phyloP scores from a whole-genome alignment of 2,329 filamentous ascomycete genomes.

The Aureobasidium sp. region DNA sequence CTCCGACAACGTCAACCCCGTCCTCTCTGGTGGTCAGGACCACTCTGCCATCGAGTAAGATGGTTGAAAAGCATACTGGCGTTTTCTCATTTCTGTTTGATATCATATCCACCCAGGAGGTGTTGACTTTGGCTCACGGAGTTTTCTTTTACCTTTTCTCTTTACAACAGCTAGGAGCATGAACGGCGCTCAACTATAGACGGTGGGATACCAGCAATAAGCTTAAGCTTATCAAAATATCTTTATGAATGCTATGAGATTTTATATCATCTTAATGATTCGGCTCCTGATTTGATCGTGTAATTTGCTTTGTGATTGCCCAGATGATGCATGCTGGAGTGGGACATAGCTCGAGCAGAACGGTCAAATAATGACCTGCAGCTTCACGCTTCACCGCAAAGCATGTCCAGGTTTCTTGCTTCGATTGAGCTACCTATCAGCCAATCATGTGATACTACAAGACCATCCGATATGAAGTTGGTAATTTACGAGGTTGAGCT shows the following conservation, averaged over 20 bases:
- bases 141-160: neutral
- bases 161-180: conserved; percentile 4
- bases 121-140: conserved; percentile 3
- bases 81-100: conserved; percentile 10
- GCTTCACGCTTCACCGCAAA: neutral
- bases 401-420: neutral
- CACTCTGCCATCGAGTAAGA: conserved; percentile 50
- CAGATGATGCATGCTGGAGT: neutral
- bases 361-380: neutral
- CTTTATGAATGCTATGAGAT: conserved; percentile 13
- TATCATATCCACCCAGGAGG: conserved; percentile 10
- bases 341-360: neutral
- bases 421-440: neutral
- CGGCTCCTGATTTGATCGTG: too few relatives aligned
- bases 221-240: neutral
- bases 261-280: neutral
- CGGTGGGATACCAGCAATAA: conserved; percentile 7
- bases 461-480: neutral
- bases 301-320: neutral
- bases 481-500: neutral
- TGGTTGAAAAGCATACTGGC: neutral
- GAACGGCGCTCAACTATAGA: conserved; percentile 10
- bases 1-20: conserved; percentile 63
- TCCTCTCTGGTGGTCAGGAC: conserved; percentile 47
- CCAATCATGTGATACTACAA: neutral